Evolutionary conservation across 202 grass and related monocot genomes (phyloP), one percentile per base, ranked within the genome.

Genomic region (Setaria italica): DNA sequence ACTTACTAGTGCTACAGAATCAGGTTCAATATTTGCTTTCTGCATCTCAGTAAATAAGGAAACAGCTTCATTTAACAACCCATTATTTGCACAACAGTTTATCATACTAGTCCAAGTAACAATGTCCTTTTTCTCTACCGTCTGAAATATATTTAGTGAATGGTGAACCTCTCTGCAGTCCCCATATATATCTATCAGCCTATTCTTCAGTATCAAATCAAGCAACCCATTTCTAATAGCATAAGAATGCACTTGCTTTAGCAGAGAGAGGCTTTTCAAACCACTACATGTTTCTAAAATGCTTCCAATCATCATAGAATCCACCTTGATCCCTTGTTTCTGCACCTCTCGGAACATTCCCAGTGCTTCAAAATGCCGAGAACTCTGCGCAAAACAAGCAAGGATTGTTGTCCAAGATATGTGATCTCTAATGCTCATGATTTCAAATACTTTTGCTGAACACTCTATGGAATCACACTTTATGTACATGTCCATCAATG

Each of bases 71-170:
- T 84, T 82, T 48, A 86, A 81, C 51, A 89, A 41, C 0, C 90
- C 76, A 16, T 81, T 92, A 45, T 72, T 80, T n/a, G 67, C 63
- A 66, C 73, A 92, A 71, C 93, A 90, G 69, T 94, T 92, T 51
- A 94, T 84, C 90, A 95, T 98, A 84, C 90, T 94, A 74, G 93
- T 98, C 95, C 93, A 98, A 39, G 93, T 86, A 63, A 98, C 85
- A 16, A 98, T 78, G 66, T 98, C 93, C 54, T 79, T 98, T 33
- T 89, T 83, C 76, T 94, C 56, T 70, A 95, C 73, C 34, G 51
- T 86, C 69, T 86, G 56, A 84, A 95, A 98, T 57, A 98, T 80
- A 77, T 35, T 84, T 66, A 72, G 63, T 53, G 93, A 87, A 43
- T 78, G 34, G 34, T 29, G 41, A 53, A 92, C 72, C 41, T 92